Base-by-base conservation (phyloP, 306 rosid species). In the Cucurbita maxima region DNA sequence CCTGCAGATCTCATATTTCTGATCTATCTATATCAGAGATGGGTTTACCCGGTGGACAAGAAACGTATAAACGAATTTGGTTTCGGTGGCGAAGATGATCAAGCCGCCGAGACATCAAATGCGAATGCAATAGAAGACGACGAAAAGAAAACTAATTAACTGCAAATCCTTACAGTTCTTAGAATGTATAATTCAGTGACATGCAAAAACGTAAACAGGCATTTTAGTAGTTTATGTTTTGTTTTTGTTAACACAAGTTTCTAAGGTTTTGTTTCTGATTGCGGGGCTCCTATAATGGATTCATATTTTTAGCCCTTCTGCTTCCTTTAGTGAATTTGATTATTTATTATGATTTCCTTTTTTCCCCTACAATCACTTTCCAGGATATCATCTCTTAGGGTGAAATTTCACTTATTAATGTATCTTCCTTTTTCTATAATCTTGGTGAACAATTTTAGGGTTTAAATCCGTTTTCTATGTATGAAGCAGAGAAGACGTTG, bases 21-120 rank as follows among this genome's bases (percentile, higher is more conserved):
- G 67, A 89, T 94, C 80, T 86, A 85, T 73, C 12, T 91, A 66
- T 94, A 94, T 77, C 99, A 94, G 78, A 87, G 88, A 80, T 94
- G 99, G 99, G 61, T 80, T 58, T 94, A 94, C 84, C 97, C 97
- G 5, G 99, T 94, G 52, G 99, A 94, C 85, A 91, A 78, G 79
- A 94, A 83, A 78, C 99, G 99, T 58, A 81, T 94, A 22, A 94
- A 94, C 47, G 99, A 94, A 72, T 94, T 87, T 69, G 99, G 99
- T 83, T 94, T 94, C 58, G 96, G 92, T 12, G 99, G 95, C 41
- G 99, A 91, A 73, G 97, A 91, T 40, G 90, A 82, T 36, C 85
- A 77, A 82, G 82, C 14, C 34, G 75, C 80, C 2, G 86, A 71
- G 38, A 74, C 83, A 64, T 80, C 88, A 3, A 80, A 16, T 37